Evolutionary conservation across 164 flowering plant species (phyloP), one percentile per base, ranked within the genome.

Genomic region (Aristolochia fimbriata): DNA sequence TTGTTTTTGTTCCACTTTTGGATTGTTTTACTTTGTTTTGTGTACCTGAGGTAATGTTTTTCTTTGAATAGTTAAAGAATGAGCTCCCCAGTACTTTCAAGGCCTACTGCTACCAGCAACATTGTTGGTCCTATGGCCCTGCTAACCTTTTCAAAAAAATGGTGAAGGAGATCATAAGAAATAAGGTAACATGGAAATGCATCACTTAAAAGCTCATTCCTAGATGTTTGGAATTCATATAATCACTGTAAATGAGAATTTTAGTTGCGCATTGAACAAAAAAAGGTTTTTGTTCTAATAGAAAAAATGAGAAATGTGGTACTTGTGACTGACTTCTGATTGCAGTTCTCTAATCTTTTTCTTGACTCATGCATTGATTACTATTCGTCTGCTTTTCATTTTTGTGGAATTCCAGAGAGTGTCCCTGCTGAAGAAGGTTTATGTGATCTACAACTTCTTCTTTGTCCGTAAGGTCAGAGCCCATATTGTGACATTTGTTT

Each of bases 391-490:
- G 22, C 14, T 17, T 50, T 47, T 8, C 14, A 2, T n/a, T 31
- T 56, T 33, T 7, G 45, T 52, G 56, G 30, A 25, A 59, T 30
- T 78, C 75, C 95, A 93, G 97, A 91, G 79, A 75, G 96, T 94
- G n/a, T 69, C 58, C 9, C 65, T 81, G 58, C 88, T 94, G 88
- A 94, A 94, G 90, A 94, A 91, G 73, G 73, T 94, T 0, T 80
- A 94, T 71, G 96, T 91, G 65, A 88, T 94, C 59, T 94, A 94
- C 76, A 91, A 90, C 78, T 94, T 94, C 81, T 93, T 93, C 88
- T 77, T 94, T 5, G 97, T 94, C 12, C 64, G 99, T 25, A 94
- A 94, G 81, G 72, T 94, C 73, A 70, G 81, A 20, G 99, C 97
- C 19, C 99, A 94, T 63, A 75, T 80, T 77, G 91, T 88, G 65